A percentile compares a stretch with the other conserved stretches of the same genome.
These are phyloP conservation scores for Seminavis robusta DNA, from an alignment of 108 stramenopile genomes.

Conservation along the genomic window DNA sequence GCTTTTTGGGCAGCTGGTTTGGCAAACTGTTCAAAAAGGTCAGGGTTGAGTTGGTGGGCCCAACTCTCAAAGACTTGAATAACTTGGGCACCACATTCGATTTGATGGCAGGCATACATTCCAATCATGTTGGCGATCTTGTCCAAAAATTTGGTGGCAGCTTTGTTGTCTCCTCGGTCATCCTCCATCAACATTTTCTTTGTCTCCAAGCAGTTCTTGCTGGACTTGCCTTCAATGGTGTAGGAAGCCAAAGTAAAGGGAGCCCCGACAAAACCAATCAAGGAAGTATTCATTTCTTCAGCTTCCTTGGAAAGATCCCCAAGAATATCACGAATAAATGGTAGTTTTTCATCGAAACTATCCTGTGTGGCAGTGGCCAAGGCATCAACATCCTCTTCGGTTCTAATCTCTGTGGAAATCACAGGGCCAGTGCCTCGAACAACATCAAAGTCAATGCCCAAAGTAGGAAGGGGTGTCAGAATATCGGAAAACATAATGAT, in stretches of 20 bases:
- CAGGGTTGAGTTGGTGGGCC: constrained; percentile 92
- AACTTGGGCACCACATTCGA: constrained; percentile 96
- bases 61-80: constrained; percentile 98
- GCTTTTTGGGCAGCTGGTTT: constrained; percentile 88
- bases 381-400: constrained; percentile 52
- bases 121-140: constrained; percentile 90
- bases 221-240: constrained; percentile 92
- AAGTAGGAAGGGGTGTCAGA: constrained; percentile 92
- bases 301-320: constrained; percentile 67
- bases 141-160: constrained; percentile 76
- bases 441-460: constrained; percentile 97
- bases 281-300: constrained; percentile 82
- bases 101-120: constrained; percentile 92
- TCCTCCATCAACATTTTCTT: constrained; percentile 93
- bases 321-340: constrained; percentile 91
- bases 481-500: constrained; percentile 99
- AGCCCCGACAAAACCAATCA: constrained; percentile 98
- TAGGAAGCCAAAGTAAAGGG: constrained; percentile 98
- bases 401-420: constrained; percentile 70
- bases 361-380: constrained; percentile 41
- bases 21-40: constrained; percentile 81
- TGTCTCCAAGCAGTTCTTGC: constrained; percentile 76
- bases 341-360: constrained; percentile 81
- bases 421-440: constrained; percentile 91
- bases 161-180: constrained; percentile 54